Conservation (phyloP, 2,329 filamentous ascomycete genomes). For the Neophaeococcomyces mojaviensis region DNA sequence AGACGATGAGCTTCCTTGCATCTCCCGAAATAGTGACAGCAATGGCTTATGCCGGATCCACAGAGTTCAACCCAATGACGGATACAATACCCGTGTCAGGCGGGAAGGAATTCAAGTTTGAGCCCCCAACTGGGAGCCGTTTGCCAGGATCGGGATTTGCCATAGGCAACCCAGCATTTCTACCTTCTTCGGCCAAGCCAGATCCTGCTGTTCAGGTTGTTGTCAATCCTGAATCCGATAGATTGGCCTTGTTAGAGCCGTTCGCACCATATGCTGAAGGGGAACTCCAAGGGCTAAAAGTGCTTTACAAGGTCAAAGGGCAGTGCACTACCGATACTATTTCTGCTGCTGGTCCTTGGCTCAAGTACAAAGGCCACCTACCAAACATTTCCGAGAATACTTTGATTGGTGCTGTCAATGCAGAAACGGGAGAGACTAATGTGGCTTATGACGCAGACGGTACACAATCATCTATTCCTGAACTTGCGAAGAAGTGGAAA, state of each 20-base stretch:
- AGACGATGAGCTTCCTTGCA: slow-evolving; percentile 97
- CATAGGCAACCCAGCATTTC: slow-evolving; percentile 65
- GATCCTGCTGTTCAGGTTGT: slow-evolving; percentile 64
- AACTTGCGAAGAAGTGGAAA: slow-evolving; percentile 79
- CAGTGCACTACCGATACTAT: slow-evolving; percentile 99
- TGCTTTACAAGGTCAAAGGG: slow-evolving; percentile 92
- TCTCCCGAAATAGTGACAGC: slow-evolving; percentile 95
- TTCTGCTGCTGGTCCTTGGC: slow-evolving; percentile 90
- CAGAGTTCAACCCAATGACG: slow-evolving; percentile 92
- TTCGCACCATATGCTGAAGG: slow-evolving; percentile 72
- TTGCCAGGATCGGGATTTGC: slow-evolving; percentile 70
- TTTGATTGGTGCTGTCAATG: slow-evolving; percentile 88
- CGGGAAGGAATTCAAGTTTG: slow-evolving; percentile 77
- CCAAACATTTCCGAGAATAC: slow-evolving; percentile 98
- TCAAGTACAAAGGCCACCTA: slow-evolving; percentile 98
- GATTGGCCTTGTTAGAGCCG: slow-evolving; percentile 83
- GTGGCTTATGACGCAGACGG: slow-evolving; percentile 82
- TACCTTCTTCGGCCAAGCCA: slow-evolving; percentile 63
- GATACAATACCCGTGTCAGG: slow-evolving; percentile 73
- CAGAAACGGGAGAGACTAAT: slow-evolving; percentile 86
- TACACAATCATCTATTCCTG: slow-evolving; percentile 68
- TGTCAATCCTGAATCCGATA: slow-evolving; percentile 79
- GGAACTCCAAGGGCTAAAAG: slow-evolving; percentile 69
- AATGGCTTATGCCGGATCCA: slow-evolving; percentile 85
- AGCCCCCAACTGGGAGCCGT: slow-evolving; percentile 57